These are phyloP conservation scores for Closterium sp. DNA, from an alignment of 139 green algal genomes.

Conservation along the genomic window DNA sequence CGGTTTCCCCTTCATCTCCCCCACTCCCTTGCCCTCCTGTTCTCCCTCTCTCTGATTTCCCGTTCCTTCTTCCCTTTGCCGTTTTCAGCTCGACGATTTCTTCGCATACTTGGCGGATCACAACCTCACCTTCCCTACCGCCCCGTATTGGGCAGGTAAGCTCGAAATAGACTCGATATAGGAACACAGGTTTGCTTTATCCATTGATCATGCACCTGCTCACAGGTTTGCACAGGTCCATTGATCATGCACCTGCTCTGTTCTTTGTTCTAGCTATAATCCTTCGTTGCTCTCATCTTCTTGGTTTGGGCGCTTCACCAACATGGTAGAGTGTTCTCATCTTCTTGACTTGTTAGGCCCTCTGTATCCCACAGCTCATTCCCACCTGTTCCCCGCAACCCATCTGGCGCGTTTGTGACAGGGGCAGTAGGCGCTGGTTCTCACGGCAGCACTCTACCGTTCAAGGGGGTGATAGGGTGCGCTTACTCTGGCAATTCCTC, in stretches of 20 bases:
- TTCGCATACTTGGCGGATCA: not conserved
- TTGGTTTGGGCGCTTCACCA: too few relatives aligned
- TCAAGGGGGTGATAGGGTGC: too few relatives aligned
- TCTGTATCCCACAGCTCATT: too few relatives aligned
- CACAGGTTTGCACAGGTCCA: not conserved
- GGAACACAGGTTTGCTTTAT: not conserved
- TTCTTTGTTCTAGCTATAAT: too few relatives aligned
- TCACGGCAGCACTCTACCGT: too few relatives aligned
- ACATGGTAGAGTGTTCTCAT: not conserved
- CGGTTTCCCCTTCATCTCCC: not conserved
- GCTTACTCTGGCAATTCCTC: too few relatives aligned
- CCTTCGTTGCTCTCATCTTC: too few relatives aligned
- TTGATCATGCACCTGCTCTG: not conserved
- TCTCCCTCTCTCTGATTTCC: not conserved
- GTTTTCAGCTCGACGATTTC: not conserved
- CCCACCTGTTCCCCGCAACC: too few relatives aligned
- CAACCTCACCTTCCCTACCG: not conserved
- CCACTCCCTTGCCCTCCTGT: not conserved
- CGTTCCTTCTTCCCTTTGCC: not conserved
- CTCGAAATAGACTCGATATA: not conserved
- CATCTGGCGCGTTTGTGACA: too few relatives aligned
- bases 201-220: not conserved
- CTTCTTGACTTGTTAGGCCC: too few relatives aligned
- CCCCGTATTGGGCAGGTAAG: constrained; percentile 4
- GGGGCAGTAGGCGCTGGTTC: too few relatives aligned